A percentile compares a stretch with the other conserved stretches of the same genome.
Evolutionary conservation across 441 rosid genomes (phyloP).

Genomic region (Capsella rubella): DNA sequence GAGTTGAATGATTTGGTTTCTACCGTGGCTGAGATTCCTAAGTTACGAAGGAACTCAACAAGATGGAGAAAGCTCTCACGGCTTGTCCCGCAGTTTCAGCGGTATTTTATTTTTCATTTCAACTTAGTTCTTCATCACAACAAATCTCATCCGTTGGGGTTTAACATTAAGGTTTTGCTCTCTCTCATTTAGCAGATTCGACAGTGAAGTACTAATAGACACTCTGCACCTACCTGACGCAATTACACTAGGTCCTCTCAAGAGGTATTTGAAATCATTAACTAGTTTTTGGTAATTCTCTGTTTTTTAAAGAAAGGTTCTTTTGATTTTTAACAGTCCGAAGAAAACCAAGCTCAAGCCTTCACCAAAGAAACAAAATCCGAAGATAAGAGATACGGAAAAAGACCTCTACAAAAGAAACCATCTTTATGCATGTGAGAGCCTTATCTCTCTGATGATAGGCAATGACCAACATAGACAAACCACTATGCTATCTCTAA

Average conservation of each 20-base stretch:
- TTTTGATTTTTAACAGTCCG: conserved; percentile 46
- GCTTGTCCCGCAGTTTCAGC: conserved; percentile 65
- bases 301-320: conserved; percentile 5
- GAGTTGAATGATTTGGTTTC: conserved; percentile 68
- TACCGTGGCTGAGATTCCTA: conserved; percentile 67
- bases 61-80: conserved; percentile 50
- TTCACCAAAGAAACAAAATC: conserved; percentile 57
- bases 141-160: background rate
- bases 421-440: conserved; percentile 81
- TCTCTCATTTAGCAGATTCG: conserved; percentile 28
- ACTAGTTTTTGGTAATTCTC: background rate
- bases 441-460: conserved; percentile 77
- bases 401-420: conserved; percentile 71
- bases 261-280: conserved; percentile 57
- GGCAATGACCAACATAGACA: conserved; percentile 56
- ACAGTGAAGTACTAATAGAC: conserved; percentile 28
- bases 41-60: conserved; percentile 52
- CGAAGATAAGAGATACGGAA: conserved; percentile 53
- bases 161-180: background rate
- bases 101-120: conserved; percentile 47
- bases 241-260: conserved; percentile 58
- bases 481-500: conserved; percentile 61
- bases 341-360: conserved; percentile 65
- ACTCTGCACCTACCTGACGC: conserved; percentile 38
- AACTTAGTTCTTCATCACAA: background rate